These are phyloP conservation scores for Aspergillus asperescens DNA, from an alignment of 495 filamentous ascomycete species.

Conservation along the genomic window DNA sequence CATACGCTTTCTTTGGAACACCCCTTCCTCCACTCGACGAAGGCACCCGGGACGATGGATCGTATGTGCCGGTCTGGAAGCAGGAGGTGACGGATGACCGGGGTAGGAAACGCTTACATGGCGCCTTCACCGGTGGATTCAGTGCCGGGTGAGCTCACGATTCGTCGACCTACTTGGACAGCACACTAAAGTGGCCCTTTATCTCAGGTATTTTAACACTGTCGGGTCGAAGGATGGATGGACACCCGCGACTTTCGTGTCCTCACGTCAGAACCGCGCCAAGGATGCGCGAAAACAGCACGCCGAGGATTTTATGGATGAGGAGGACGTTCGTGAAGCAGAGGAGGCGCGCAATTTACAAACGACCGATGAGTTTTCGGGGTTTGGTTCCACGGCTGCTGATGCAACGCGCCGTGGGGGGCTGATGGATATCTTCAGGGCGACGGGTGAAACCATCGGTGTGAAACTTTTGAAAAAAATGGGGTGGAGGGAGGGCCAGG, in stretches of 20 bases:
- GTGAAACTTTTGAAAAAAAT: slow-evolving; percentile 82
- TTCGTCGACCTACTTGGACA: slow-evolving; percentile 21
- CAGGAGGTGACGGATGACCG: slow-evolving; percentile 94
- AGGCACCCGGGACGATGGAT: slow-evolving; percentile 81
- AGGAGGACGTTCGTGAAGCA: slow-evolving; percentile 86
- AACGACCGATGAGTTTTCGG: slow-evolving; percentile 66
- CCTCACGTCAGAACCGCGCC: slow-evolving; percentile 73
- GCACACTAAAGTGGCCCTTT: slow-evolving; percentile 25
- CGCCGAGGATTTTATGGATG: slow-evolving; percentile 96
- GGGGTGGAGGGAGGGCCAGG: slow-evolving; percentile 95
- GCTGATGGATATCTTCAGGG: slow-evolving; percentile 70
- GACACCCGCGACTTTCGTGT: slow-evolving; percentile 87
- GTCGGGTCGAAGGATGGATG: slow-evolving; percentile 98
- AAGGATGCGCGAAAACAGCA: slow-evolving; percentile 64
- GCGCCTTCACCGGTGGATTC: slow-evolving; percentile 94
- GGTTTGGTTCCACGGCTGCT: slow-evolving; percentile 63
- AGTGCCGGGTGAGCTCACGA: slow-evolving; percentile 73
- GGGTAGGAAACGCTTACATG: slow-evolving; percentile 86
- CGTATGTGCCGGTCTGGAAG: slow-evolving; percentile 92
- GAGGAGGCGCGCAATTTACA: slow-evolving; percentile 70
- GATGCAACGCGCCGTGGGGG: slow-evolving; percentile 50
- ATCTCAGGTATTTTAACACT: slow-evolving; percentile 84
- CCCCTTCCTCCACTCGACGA: slow-evolving; percentile 76
- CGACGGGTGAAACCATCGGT: slow-evolving; percentile 81
- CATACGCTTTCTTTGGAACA: slow-evolving; percentile 80